Conservation (phyloP, 768 basidiomycete genomes). For the Ramaria sp. region DNA sequence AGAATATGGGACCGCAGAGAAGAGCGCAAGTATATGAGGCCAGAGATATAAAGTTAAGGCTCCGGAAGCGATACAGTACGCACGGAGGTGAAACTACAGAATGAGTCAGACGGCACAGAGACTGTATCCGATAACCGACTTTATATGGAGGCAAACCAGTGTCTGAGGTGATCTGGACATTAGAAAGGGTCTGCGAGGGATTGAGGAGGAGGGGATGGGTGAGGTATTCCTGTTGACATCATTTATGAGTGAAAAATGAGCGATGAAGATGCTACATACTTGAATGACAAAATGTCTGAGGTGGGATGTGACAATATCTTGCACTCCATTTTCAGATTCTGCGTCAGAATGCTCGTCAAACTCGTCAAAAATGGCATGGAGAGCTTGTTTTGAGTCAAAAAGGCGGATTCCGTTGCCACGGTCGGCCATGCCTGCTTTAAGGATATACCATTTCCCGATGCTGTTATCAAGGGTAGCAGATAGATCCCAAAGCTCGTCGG, state of each 20-base stretch:
- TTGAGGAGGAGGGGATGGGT: slow-evolving; percentile 67
- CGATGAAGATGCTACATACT: slow-evolving; percentile 30
- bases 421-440: slow-evolving; percentile 97
- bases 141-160: slow-evolving; percentile 33
- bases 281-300: slow-evolving; percentile 94
- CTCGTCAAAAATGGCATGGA: slow-evolving; percentile 65
- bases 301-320: slow-evolving; percentile 67
- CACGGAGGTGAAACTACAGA: slow-evolving; percentile 83
- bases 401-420: slow-evolving; percentile 90
- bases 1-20: slow-evolving; percentile 65
- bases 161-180: slow-evolving; percentile 15
- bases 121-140: slow-evolving; percentile 27
- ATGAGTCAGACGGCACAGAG: slow-evolving; percentile 1
- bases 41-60: slow-evolving; percentile 75
- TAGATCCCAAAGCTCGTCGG: slow-evolving; percentile 89
- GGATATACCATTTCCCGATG: slow-evolving; percentile 67
- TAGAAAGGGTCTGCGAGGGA: slow-evolving; percentile 34
- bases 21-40: slow-evolving; percentile 75
- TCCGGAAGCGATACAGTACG: slow-evolving; percentile 73
- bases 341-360: slow-evolving; percentile 59
- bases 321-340: slow-evolving; percentile 31
- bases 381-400: slow-evolving; percentile 64
- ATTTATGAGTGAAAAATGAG: slow-evolving; percentile 4
- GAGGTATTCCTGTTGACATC: slow-evolving; percentile 66
- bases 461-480: slow-evolving; percentile 43